A percentile compares a stretch with the other conserved stretches of the same genome.
Conservation (phyloP, 176 grass and related monocot species). For the Paspalum vaginatum region DNA sequence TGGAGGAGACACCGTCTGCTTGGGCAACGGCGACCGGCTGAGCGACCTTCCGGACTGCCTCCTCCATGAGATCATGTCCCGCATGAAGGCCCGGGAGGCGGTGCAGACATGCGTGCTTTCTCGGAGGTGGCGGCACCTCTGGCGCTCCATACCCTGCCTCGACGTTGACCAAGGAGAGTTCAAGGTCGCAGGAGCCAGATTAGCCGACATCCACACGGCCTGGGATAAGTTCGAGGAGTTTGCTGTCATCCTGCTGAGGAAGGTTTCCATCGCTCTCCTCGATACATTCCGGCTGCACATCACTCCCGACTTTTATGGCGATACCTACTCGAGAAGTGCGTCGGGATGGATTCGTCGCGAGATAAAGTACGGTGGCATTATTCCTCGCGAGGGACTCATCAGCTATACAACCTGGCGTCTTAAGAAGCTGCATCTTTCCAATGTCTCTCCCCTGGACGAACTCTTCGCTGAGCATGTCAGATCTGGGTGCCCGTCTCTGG, state of each 20-base stretch:
- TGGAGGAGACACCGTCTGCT: not conserved
- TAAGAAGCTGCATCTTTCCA: not conserved
- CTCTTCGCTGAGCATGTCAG: not conserved
- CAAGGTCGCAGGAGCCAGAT: not conserved
- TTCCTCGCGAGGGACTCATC: too few species aligned
- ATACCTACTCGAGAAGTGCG: not conserved
- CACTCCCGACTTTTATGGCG: too few species aligned
- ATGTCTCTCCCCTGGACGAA: not conserved
- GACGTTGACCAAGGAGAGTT: not conserved
- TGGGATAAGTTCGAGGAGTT: not conserved
- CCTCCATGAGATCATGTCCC: not conserved
- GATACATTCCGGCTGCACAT: not conserved
- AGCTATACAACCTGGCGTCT: not conserved
- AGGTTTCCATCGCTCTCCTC: not conserved
- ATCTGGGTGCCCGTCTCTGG: not conserved
- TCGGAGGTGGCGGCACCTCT: not conserved
- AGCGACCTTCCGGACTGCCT: slow-evolving; percentile 1
- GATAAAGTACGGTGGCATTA: not conserved
- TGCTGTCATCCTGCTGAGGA: not conserved
- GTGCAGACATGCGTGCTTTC: not conserved
- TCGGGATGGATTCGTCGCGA: not conserved
- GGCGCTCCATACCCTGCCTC: slow-evolving; percentile 4
- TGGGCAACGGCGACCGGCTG: not conserved
- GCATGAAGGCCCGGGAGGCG: slow-evolving; percentile 4
- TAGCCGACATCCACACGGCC: too few species aligned